A percentile compares a stretch with the other conserved stretches of the same genome.
These are phyloP conservation scores for Apophysomyces elegans DNA, from an alignment of 371 early-diverging fungal genomes.

Conservation along the genomic window DNA sequence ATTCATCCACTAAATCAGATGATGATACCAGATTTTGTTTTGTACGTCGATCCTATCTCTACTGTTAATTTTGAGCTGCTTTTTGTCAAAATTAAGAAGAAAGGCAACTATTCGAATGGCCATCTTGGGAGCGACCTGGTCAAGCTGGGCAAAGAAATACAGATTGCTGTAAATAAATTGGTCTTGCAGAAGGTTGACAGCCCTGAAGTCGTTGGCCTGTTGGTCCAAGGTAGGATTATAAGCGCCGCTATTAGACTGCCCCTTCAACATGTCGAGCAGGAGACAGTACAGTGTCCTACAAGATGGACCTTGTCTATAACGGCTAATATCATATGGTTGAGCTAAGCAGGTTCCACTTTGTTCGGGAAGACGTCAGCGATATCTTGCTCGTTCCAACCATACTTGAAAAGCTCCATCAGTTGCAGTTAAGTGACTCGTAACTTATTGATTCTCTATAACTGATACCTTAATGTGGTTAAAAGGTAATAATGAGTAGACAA, in stretches of 20 bases:
- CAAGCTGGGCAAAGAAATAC: constrained; percentile 13
- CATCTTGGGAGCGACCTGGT: constrained; percentile 15
- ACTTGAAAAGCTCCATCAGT: background rate
- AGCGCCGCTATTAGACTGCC: background rate
- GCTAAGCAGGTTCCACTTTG: constrained; percentile 8
- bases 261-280: background rate
- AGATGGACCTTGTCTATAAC: constrained; percentile 11
- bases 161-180: constrained; percentile 23
- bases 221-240: constrained; percentile 14
- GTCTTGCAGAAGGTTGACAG: constrained; percentile 17
- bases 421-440: background rate
- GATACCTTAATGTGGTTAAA: background rate
- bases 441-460: background rate
- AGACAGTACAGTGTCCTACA: background rate
- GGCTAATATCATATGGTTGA: constrained; percentile 8
- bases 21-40: constrained; percentile 23
- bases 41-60: constrained; percentile 20
- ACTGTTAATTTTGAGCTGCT: constrained; percentile 22
- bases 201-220: constrained; percentile 23
- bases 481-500: background rate
- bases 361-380: background rate
- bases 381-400: background rate
- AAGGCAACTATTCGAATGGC: constrained; percentile 20
- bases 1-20: constrained; percentile 11
- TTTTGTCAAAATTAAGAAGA: constrained; percentile 25